phyloP scores from a whole-genome alignment of 148 eudicot species.

The Polygonum maritimum region DNA sequence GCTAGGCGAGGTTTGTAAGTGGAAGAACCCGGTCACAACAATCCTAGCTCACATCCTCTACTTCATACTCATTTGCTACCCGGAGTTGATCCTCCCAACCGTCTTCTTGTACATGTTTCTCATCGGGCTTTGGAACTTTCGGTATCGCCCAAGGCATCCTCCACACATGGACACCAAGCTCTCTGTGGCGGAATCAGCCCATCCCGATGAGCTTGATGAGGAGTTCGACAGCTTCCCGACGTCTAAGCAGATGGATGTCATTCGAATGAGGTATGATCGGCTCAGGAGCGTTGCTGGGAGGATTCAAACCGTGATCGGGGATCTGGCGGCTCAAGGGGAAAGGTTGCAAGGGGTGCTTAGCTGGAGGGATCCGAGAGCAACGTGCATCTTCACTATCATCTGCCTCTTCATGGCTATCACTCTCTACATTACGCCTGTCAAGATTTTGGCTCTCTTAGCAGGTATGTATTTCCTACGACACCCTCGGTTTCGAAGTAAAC shows the following conservation, averaged over 20 bases:
- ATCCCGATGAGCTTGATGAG: constrained; percentile 10
- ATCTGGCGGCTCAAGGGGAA: constrained; percentile 12
- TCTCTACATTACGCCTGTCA: constrained; percentile 6
- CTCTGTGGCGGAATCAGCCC: constrained; percentile 1
- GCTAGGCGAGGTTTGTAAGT: not conserved
- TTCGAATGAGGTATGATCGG: constrained; percentile 11
- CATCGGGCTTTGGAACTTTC: constrained; percentile 11
- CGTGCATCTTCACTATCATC: not conserved
- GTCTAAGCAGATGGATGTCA: not conserved
- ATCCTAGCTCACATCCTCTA: constrained; percentile 5
- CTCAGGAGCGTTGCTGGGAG: constrained; percentile 5
- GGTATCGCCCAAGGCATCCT: constrained; percentile 10
- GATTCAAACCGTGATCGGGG: constrained; percentile 12
- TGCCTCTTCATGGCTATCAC: constrained; percentile 1
- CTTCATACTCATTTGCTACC: constrained; percentile 11
- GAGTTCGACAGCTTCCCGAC: constrained; percentile 12
- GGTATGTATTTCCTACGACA: constrained; percentile 3
- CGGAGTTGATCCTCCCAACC: constrained; percentile 11
- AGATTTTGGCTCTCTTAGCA: not conserved
- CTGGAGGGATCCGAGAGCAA: constrained; percentile 15
- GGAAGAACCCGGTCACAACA: constrained; percentile 10
- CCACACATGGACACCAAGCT: constrained; percentile 14
- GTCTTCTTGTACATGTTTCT: constrained; percentile 10
- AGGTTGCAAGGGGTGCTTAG: constrained; percentile 8
- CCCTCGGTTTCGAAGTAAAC: constrained; percentile 7